Percentiles rank a stretch among this genome's conserved stretches.
Evolutionary conservation across 2,329 filamentous ascomycete species (phyloP).

Genomic region (Diaporthe ilicicola): DNA sequence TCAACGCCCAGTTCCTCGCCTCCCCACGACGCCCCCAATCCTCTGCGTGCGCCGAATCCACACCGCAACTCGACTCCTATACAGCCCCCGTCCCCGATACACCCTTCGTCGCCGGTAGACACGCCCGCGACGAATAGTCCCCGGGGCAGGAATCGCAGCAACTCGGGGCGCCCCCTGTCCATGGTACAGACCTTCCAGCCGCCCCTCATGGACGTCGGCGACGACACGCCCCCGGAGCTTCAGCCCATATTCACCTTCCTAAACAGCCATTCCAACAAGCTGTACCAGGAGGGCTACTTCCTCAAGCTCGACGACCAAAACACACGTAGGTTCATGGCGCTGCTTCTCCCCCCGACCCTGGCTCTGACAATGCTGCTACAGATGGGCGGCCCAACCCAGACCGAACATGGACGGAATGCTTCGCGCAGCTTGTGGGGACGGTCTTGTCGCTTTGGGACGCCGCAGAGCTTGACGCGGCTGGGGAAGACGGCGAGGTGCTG

Average conservation of each 20-base stretch:
- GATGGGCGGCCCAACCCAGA: conserved; percentile 88
- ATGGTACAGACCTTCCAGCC: conserved; percentile 89
- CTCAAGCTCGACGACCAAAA: conserved; percentile 96
- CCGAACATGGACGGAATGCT: conserved; percentile 94
- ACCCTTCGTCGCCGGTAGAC: conserved; percentile 50
- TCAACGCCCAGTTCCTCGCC: conserved; percentile 56
- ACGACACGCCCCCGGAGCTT: conserved; percentile 90
- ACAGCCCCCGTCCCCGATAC: conserved; percentile 40
- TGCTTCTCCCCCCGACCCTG: conserved; percentile 31
- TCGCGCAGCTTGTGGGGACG: conserved; percentile 94
- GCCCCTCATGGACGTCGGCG: conserved; percentile 82
- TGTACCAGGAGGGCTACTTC: conserved; percentile 98
- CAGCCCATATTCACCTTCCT: conserved; percentile 93
- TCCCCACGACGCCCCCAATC: conserved; percentile 43
- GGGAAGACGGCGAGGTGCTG: conserved; percentile 70
- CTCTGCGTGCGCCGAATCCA: conserved; percentile 27
- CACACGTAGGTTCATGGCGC: conserved; percentile 69
- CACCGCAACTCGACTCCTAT: conserved; percentile 39
- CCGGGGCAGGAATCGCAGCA: conserved; percentile 54
- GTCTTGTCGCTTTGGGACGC: conserved; percentile 97
- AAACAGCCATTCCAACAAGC: conserved; percentile 94
- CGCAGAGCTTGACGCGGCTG: conserved; percentile 86
- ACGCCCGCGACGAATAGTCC: conserved; percentile 53
- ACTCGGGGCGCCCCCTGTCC: conserved; percentile 75
- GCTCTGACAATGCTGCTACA: conserved; percentile 49